Conservation (phyloP, 2,329 filamentous ascomycete species). For the Aspergillus versicolor region DNA sequence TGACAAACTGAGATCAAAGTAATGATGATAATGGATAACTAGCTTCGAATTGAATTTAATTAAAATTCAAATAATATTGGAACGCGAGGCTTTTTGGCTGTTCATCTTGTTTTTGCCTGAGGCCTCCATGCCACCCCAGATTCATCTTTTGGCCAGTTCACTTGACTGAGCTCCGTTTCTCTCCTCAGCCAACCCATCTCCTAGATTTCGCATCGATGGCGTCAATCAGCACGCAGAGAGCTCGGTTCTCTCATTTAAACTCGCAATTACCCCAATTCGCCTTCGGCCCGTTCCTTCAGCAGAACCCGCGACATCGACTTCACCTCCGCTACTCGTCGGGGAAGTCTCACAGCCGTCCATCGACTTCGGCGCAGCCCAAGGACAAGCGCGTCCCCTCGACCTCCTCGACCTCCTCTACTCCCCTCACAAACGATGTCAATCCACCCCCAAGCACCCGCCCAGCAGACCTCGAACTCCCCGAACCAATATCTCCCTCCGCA, state of each 20-base stretch:
- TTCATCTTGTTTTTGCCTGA: neutral
- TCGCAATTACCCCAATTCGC: neutral
- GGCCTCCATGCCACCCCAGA: neutral
- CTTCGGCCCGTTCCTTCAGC: neutral
- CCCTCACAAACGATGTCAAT: conserved; percentile 54
- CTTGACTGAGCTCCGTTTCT: neutral
- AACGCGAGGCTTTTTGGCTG: neutral
- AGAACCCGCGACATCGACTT: neutral
- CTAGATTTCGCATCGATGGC: neutral
- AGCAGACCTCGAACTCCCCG: conserved; percentile 64
- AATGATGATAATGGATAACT: too few relatives aligned
- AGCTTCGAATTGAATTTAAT: neutral
- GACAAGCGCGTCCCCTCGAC: conserved; percentile 15
- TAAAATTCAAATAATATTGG: neutral
- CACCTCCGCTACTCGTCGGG: conserved; percentile 11
- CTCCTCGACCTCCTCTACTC: conserved; percentile 19
- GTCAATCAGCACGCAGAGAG: neutral
- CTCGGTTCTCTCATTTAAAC: neutral
- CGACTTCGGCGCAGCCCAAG: conserved; percentile 20
- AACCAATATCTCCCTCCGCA: conserved; percentile 46
- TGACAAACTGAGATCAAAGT: too few relatives aligned
- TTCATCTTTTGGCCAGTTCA: neutral
- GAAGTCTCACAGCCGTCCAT: conserved; percentile 20
- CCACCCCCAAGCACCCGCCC: conserved; percentile 72
- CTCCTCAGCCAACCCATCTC: neutral